Evolutionary conservation across 2,329 filamentous ascomycete genomes (phyloP), one percentile per base, ranked within the genome.

Genomic region (Cercospora sesami): DNA sequence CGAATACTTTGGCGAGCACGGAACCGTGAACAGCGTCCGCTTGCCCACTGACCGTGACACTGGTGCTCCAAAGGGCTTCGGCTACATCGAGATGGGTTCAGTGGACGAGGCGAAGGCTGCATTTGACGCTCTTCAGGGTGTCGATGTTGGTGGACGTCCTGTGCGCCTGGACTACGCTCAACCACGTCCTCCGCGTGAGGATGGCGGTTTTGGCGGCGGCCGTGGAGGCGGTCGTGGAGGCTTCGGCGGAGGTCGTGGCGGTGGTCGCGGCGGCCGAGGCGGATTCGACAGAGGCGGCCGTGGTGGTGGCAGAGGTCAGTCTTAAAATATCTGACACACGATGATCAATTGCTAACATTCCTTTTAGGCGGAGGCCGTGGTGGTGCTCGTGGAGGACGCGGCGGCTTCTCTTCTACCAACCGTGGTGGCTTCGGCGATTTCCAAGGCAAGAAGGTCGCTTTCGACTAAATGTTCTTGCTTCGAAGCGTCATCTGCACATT

Each of bases 1-100:
- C 70, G 87, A 90, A 74, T 89, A 91, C 79, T 97, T 97, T 84
- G 83, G 84, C 75, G 86, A 90, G 74, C 86, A 89, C 75, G 88
- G 88, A 73, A 86, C 84, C 78, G 88, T 95, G 78, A 87, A 90
- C 77, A 91, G 91, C 78, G 88, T 97, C 76, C 91, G 93, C 78
- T 89, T 97, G 70, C 94, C 94, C 62, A 97, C 94, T 68, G 92
- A 97, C 80, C 88, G 89, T 79, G 93, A 96, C 69, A 89, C 89
- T 70, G 93, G 93, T 72, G 87, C 89, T 75, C 89, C 90, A 78
- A 97, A 97, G 89, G 94, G 94, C 67, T 97, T 96, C 81, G 94
- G 92, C 65, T 97, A 97, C 79, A 90, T 97, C 71, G 90, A 90
- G 78, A 97, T 94, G 85, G 83, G 84, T 74, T 91, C 90, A 18